Percentiles rank a stretch among this genome's conserved stretches.
Conservation (phyloP, 2,329 filamentous ascomycete species). For the Colletotrichum scovillei region DNA sequence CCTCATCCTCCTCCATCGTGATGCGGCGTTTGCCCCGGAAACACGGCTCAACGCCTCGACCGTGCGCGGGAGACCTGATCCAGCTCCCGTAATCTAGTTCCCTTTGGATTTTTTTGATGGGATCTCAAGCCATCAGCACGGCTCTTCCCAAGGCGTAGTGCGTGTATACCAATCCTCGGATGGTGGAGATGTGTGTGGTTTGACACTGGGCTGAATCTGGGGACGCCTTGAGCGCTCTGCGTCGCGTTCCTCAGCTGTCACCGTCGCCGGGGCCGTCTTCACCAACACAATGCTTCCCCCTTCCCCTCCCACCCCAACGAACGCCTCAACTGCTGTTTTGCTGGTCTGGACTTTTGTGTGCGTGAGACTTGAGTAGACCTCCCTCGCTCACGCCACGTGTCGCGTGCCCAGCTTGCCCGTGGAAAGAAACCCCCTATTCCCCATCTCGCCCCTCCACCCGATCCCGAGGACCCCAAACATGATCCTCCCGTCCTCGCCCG, state of each 20-base stretch:
- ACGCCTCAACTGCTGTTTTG: neutral
- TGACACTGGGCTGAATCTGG: neutral
- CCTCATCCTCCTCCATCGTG: neutral
- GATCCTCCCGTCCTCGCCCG: conserved; percentile 69
- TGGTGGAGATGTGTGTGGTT: neutral
- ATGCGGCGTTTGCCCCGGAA: neutral
- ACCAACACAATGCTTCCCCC: neutral
- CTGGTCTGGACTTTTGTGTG: neutral
- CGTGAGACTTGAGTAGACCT: too few relatives aligned
- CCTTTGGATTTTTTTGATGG: neutral
- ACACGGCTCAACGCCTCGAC: neutral
- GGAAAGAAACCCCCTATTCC: conserved; percentile 85
- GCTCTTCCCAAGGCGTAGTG: neutral
- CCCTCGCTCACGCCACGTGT: conserved; percentile 38
- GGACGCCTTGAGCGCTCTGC: neutral
- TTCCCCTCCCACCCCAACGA: neutral
- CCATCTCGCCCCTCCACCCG: conserved; percentile 91
- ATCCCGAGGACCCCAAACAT: conserved; percentile 86
- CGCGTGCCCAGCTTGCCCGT: conserved; percentile 82
- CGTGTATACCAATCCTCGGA: neutral
- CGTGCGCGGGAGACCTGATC: neutral
- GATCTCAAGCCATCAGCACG: neutral
- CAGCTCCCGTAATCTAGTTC: neutral
- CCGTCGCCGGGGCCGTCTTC: neutral
- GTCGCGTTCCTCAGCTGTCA: neutral